Evolutionary conservation across 108 stramenopile species (phyloP).

Genomic region (Stephanodiscus triporus): DNA sequence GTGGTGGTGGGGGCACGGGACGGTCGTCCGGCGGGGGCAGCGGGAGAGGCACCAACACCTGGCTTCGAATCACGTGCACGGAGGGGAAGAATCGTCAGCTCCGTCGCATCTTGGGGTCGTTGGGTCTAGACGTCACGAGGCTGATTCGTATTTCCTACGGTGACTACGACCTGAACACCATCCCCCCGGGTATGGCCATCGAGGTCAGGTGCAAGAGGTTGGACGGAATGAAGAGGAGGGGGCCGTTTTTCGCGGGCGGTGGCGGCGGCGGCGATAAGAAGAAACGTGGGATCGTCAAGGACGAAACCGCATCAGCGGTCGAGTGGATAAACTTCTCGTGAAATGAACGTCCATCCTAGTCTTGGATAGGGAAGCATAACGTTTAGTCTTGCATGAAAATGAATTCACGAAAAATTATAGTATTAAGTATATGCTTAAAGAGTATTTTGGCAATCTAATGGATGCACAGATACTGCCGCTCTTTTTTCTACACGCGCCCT

Average conservation of each 20-base stretch:
- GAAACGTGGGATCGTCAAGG: neutral
- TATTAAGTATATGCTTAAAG: neutral
- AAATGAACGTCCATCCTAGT: neutral
- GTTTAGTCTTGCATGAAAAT: too few species aligned
- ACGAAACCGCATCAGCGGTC: conserved; percentile 8
- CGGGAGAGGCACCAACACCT: conserved; percentile 62
- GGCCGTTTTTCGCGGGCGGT: conserved; percentile 28
- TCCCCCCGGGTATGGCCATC: conserved; percentile 76
- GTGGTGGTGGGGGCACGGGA: neutral
- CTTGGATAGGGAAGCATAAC: neutral
- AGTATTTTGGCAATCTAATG: too few species aligned
- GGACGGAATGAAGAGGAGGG: conserved; percentile 55
- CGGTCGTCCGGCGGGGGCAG: neutral
- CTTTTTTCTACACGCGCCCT: too few species aligned
- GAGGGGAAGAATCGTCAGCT: conserved; percentile 85
- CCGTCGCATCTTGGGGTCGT: conserved; percentile 64
- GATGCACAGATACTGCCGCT: neutral
- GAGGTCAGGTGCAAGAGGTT: conserved; percentile 64
- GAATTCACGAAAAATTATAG: neutral
- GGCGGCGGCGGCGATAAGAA: conserved; percentile 1
- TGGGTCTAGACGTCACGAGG: conserved; percentile 76
- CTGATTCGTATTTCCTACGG: conserved; percentile 77
- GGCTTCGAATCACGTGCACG: conserved; percentile 71
- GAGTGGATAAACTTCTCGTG: conserved; percentile 43
- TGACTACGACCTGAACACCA: conserved; percentile 80